Evolutionary conservation across 805 yeast genomes (phyloP), one percentile per base, ranked within the genome.

Genomic region (Yarrowia hollandica): DNA sequence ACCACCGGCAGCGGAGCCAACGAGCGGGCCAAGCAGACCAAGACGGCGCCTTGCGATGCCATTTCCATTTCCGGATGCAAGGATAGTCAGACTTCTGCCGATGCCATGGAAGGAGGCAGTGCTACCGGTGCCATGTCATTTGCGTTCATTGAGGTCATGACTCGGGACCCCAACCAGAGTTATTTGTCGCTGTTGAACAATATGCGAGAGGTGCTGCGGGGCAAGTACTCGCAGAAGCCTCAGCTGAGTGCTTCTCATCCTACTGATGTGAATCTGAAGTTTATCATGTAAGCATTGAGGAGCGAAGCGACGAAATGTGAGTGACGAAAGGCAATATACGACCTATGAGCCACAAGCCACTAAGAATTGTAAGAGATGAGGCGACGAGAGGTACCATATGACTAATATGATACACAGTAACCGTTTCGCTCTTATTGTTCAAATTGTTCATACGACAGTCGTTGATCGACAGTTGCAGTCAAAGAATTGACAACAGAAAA

Each of bases 111-210:
- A 67, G 83, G 81, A 34, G 90, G 91, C 23, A 73, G 71, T 11
- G 80, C 83, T 38, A 86, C 94, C 0, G 96, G 96, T 60, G 96
- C 96, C 4, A 85, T 88, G 88, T 84, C 90, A 21, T 86, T 82
- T 73, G 85, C 95, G 0, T 87, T 89, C 66, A 76, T 87, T 44
- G 76, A 77, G 62, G 91, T 86, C 8, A 72, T 88, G 75, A 65
- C 73, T 22, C 74, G 77, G 50, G 81, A 82, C 66, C 84, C 88
- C 7, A 77, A 79, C 64, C 94, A 87, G 72, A 77, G 85, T 18
- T 89, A 85, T 67, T 66, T 88, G 59, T 77, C 88, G 4, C 74
- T 89, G 61, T 74, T 89, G 69, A 86, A 87, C 70, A 82, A 83
- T 63, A 83, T 86, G 81, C 79, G 96, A 68, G 69, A 75, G 26